Percentiles rank a stretch among this genome's conserved stretches.
These are phyloP conservation scores for Aegilops speltoides DNA, from an alignment of 176 grass and related monocot species.

Conservation along the genomic window DNA sequence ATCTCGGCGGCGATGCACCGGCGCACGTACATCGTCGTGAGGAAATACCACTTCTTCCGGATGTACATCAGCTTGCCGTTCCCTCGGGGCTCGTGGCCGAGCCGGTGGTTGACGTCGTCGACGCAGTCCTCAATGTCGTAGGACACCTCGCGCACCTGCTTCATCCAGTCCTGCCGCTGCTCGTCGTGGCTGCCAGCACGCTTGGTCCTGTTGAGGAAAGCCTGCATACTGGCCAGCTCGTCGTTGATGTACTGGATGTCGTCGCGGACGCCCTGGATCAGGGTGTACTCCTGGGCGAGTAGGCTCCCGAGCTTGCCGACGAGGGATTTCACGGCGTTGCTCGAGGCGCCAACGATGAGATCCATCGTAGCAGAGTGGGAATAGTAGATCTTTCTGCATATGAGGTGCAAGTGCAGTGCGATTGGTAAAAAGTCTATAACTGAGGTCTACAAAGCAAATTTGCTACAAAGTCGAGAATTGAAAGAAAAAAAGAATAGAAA, in stretches of 20 bases:
- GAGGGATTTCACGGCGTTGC: background rate
- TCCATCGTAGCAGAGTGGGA: background rate
- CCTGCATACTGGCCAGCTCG: background rate
- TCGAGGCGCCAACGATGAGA: background rate
- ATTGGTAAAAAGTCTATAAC: too few species aligned
- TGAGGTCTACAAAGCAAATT: too few species aligned
- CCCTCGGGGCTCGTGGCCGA: background rate
- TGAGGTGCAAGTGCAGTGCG: too few species aligned
- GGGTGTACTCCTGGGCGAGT: too few species aligned
- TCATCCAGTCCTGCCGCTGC: slow-evolving; percentile 6
- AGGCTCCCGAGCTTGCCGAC: background rate
- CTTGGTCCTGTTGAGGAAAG: too few species aligned
- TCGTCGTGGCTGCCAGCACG: background rate
- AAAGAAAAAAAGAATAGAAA: too few species aligned
- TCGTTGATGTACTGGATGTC: background rate
- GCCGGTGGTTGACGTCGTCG: background rate
- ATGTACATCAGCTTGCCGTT: background rate
- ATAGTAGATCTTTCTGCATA: too few species aligned
- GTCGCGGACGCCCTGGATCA: background rate
- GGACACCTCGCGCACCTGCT: background rate
- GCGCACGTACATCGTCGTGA: background rate
- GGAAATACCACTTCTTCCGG: background rate
- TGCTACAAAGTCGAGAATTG: too few species aligned
- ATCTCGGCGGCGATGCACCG: background rate
- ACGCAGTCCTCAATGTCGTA: background rate